Percentiles rank a stretch among this genome's conserved stretches.
Conservation (phyloP, 345 rosid species). For the Pugionium dolabratum region DNA sequence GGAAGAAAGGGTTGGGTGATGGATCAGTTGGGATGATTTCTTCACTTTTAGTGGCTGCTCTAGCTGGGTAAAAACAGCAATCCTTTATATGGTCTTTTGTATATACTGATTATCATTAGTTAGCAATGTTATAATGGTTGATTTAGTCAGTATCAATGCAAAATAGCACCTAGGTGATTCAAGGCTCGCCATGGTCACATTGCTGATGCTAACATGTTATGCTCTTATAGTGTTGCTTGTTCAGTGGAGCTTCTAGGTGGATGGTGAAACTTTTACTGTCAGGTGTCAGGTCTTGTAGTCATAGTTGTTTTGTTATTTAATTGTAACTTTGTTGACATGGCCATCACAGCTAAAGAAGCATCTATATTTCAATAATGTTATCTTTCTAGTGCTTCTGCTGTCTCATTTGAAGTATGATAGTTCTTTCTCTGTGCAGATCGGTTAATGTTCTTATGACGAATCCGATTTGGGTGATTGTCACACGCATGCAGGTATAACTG, state of each 20-base stretch:
- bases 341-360: neutral
- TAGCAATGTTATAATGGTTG: constrained; percentile 1
- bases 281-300: constrained; percentile 16
- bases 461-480: constrained; percentile 97
- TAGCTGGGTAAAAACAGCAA: constrained; percentile 67
- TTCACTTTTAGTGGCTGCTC: constrained; percentile 90
- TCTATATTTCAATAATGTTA: neutral
- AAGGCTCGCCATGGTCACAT: constrained; percentile 8
- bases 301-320: neutral
- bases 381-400: neutral
- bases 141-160: neutral
- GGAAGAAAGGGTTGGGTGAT: constrained; percentile 75
- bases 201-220: constrained; percentile 20
- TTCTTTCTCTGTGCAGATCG: constrained; percentile 54
- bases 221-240: constrained; percentile 14
- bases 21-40: constrained; percentile 96
- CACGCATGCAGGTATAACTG: constrained; percentile 89
- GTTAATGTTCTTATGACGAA: constrained; percentile 90
- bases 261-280: constrained; percentile 8
- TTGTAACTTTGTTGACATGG: constrained; percentile 14
- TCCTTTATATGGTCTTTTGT: neutral
- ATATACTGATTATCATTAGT: neutral
- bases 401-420: constrained; percentile 25
- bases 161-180: neutral
- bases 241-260: constrained; percentile 14